phyloP scores from a whole-genome alignment of 2,329 filamentous ascomycete genomes.

The Fusarium brevicatenulatum region DNA sequence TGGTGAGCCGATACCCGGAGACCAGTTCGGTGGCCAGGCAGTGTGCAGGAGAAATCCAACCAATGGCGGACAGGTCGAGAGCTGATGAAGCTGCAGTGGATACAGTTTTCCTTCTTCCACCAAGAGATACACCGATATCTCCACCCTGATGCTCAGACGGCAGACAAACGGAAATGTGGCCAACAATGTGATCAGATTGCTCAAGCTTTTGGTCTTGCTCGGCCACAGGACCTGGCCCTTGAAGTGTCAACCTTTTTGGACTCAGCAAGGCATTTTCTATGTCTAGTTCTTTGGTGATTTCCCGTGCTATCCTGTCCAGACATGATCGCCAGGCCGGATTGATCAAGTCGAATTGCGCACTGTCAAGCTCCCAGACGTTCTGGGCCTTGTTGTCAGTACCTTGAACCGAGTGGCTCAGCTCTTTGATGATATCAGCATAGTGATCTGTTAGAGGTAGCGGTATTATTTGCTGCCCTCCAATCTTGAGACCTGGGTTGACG shows the following conservation, averaged over 20 bases:
- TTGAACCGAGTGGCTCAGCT: not conserved
- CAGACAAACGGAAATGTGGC: constrained; percentile 16
- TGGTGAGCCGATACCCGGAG: constrained; percentile 20
- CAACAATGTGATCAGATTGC: not conserved
- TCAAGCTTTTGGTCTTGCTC: not conserved
- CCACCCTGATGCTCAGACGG: constrained; percentile 23
- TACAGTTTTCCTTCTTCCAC: not conserved
- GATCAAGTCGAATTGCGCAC: constrained; percentile 14
- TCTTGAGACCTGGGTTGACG: constrained; percentile 22
- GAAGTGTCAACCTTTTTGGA: constrained; percentile 12
- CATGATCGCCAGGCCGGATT: constrained; percentile 22
- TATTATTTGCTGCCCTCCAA: constrained; percentile 3
- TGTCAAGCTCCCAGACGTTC: constrained; percentile 25
- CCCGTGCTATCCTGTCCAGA: not conserved
- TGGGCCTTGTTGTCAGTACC: not conserved
- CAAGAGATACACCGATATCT: constrained; percentile 16
- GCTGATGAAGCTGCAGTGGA: constrained; percentile 4
- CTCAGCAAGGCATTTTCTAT: not conserved
- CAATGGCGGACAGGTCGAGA: constrained; percentile 20
- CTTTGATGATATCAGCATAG: constrained; percentile 13
- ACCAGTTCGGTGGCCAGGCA: constrained; percentile 3
- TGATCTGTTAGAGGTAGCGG: constrained; percentile 20
- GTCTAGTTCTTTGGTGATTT: not conserved
- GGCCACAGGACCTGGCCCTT: constrained; percentile 3
- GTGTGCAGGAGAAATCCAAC: constrained; percentile 10